A percentile compares a stretch with the other conserved stretches of the same genome.
phyloP scores from a whole-genome alignment of 805 yeast species.

The Kluyveromyces dobzhanskii region DNA sequence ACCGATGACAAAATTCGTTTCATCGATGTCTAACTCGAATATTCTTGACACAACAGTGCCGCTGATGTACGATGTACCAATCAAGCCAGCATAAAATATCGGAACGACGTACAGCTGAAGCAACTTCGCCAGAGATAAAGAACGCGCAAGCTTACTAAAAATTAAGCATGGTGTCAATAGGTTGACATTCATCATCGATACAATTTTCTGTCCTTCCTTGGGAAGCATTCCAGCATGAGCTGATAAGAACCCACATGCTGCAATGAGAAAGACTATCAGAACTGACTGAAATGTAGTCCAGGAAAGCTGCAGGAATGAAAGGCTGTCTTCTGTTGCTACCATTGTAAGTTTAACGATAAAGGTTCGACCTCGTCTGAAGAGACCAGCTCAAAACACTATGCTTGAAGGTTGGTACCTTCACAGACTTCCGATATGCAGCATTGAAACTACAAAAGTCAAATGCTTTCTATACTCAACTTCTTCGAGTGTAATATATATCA shows the following conservation, averaged over 20 bases:
- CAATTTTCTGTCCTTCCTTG: conserved; percentile 33
- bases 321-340: not conserved
- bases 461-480: no score
- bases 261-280: conserved; percentile 36
- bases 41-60: conserved; percentile 26
- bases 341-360: no score
- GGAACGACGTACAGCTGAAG: conserved; percentile 36
- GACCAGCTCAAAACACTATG: no score
- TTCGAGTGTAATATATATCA: no score
- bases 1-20: conserved; percentile 38
- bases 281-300: conserved; percentile 38
- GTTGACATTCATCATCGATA: conserved; percentile 35
- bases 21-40: conserved; percentile 34
- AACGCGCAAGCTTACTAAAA: conserved; percentile 36
- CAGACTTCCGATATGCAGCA: no score
- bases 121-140: conserved; percentile 34
- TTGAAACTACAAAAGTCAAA: no score
- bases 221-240: conserved; percentile 33
- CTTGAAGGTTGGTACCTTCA: no score
- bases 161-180: conserved; percentile 41
- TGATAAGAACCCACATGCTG: conserved; percentile 35
- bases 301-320: conserved; percentile 19
- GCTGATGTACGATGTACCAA: conserved; percentile 30
- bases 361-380: no score
- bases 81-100: conserved; percentile 32